Evolutionary conservation across 2,329 filamentous ascomycete genomes (phyloP).

Genomic region (Xylaria sp.): DNA sequence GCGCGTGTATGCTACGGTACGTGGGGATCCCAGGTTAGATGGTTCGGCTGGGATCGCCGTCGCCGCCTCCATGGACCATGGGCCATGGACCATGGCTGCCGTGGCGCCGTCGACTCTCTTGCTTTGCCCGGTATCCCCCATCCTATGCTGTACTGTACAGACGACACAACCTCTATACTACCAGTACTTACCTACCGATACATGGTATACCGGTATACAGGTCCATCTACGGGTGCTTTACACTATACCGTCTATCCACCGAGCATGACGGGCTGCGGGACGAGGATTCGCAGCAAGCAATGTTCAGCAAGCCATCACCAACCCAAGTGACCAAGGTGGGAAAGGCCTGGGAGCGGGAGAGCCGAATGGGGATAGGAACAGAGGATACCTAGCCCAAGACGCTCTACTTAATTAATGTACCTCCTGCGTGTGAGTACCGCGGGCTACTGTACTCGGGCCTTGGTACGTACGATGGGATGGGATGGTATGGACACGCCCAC

Average conservation of each 20-base stretch:
- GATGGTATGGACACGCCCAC: constrained; percentile 22
- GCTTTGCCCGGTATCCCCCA: constrained; percentile 23
- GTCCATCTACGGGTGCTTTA: too few species aligned
- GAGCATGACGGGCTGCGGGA: constrained; percentile 12
- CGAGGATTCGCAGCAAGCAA: neutral
- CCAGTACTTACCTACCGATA: neutral
- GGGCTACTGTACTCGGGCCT: constrained; percentile 4
- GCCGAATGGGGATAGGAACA: constrained; percentile 27
- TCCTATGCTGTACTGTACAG: constrained; percentile 11
- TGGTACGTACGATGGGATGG: constrained; percentile 9
- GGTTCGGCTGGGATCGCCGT: constrained; percentile 33
- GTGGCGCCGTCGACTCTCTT: constrained; percentile 34
- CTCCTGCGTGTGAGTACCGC: neutral
- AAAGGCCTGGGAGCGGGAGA: constrained; percentile 23
- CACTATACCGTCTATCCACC: too few species aligned
- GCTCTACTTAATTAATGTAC: constrained; percentile 27
- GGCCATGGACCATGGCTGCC: constrained; percentile 32
- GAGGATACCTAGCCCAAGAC: constrained; percentile 18
- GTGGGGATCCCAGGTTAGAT: constrained; percentile 5
- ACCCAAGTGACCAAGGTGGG: constrained; percentile 16
- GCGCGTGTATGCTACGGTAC: neutral
- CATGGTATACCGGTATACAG: too few species aligned
- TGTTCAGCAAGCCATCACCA: constrained; percentile 17
- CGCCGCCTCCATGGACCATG: constrained; percentile 29
- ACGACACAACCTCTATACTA: neutral